These are phyloP conservation scores for Botrytis porri DNA, from an alignment of 2,329 filamentous ascomycete species.

Conservation along the genomic window DNA sequence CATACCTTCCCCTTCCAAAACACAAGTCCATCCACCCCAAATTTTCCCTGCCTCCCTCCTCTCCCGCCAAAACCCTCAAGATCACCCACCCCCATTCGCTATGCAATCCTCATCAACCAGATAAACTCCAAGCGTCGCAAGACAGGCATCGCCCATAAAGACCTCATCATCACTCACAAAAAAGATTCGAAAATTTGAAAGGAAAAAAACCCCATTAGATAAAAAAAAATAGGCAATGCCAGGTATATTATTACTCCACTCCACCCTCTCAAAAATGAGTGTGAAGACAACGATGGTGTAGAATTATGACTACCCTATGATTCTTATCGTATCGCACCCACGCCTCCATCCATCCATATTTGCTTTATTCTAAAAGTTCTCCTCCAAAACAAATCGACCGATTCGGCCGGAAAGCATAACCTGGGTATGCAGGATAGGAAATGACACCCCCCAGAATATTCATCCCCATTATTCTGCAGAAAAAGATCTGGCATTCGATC, in stretches of 20 bases:
- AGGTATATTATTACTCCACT: neutral
- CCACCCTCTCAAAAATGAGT: neutral
- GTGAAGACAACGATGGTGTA: neutral
- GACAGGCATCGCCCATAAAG: neutral
- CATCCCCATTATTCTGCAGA: neutral
- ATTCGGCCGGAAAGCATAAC: neutral
- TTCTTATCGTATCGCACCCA: neutral
- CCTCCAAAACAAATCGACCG: neutral
- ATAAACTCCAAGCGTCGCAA: neutral
- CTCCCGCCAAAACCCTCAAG: neutral
- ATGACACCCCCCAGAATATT: neutral
- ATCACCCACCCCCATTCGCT: neutral
- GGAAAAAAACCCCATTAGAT: neutral
- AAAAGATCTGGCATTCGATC: neutral
- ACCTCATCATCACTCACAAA: neutral
- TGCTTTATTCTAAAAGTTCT: constrained; percentile 3
- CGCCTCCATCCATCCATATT: neutral
- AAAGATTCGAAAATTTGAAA: neutral
- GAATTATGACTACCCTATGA: constrained; percentile 1
- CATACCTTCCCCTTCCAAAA: neutral
- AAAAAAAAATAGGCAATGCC: neutral
- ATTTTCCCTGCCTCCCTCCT: neutral
- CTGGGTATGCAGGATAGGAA: neutral
- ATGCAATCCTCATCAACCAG: neutral
- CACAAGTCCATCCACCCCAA: neutral